A percentile compares a stretch with the other conserved stretches of the same genome.
Evolutionary conservation across 2,329 filamentous ascomycete genomes (phyloP).

Genomic region (Claviceps arundinis): DNA sequence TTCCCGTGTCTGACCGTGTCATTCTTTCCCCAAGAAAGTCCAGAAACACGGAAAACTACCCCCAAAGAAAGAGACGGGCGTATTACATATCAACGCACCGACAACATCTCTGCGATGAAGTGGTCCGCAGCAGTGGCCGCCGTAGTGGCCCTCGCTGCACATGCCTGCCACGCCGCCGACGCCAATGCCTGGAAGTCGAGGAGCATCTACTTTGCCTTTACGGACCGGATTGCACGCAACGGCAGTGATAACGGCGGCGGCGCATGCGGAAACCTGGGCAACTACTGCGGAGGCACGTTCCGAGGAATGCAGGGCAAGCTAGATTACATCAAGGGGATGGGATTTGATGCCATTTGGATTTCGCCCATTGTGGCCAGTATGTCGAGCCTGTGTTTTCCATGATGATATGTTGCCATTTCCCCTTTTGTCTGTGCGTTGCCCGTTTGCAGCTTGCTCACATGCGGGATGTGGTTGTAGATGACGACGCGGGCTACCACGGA

Average conservation of each 20-base stretch:
- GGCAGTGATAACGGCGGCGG: constrained; percentile 28
- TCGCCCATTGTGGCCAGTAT: constrained; percentile 39
- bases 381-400: constrained; percentile 6
- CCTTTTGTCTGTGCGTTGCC: not conserved
- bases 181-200: constrained; percentile 35
- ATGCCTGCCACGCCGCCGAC: constrained; percentile 16
- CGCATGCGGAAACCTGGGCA: constrained; percentile 25
- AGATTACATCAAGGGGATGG: constrained; percentile 50
- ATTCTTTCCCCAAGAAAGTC: too few species aligned
- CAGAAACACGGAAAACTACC: too few species aligned
- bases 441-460: too few species aligned
- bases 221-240: constrained; percentile 39
- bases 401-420: not conserved
- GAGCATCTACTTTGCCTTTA: constrained; percentile 46
- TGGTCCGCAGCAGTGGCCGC: not conserved
- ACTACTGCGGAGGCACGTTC: constrained; percentile 50
- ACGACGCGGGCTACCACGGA: constrained; percentile 36
- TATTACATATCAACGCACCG: too few species aligned
- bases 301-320: constrained; percentile 43
- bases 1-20: too few species aligned
- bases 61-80: too few species aligned
- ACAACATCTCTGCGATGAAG: not conserved
- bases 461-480: constrained; percentile 12
- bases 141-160: not conserved
- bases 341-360: constrained; percentile 46